These are phyloP conservation scores for Platanthera zijinensis DNA, from an alignment of 106 monocot genomes.

Conservation along the genomic window DNA sequence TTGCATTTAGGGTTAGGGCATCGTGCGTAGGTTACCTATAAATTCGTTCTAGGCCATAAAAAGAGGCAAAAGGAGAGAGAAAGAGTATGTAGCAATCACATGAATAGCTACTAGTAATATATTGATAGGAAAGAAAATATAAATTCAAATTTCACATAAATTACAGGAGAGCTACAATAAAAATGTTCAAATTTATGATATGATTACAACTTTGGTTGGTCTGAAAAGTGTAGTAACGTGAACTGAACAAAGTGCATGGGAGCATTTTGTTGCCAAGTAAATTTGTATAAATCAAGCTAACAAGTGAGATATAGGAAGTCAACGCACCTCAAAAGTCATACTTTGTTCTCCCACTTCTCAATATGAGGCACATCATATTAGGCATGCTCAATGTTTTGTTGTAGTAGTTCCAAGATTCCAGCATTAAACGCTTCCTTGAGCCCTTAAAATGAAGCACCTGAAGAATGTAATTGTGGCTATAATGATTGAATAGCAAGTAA, in stretches of 20 bases:
- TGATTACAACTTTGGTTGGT: too few species aligned
- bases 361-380: conserved; percentile 84
- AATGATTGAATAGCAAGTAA: neutral
- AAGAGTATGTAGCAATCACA: too few species aligned
- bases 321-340: conserved; percentile 58
- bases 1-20: too few species aligned
- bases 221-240: too few species aligned
- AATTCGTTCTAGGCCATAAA: too few species aligned
- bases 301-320: neutral
- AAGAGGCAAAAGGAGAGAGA: too few species aligned
- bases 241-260: neutral
- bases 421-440: conserved; percentile 90
- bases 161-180: too few species aligned
- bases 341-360: conserved; percentile 85
- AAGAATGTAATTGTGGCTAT: neutral
- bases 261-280: neutral
- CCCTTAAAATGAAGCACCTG: conserved; percentile 98
- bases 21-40: too few species aligned
- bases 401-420: conserved; percentile 89
- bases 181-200: too few species aligned
- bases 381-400: conserved; percentile 50
- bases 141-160: too few species aligned
- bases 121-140: too few species aligned
- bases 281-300: neutral
- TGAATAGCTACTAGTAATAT: too few species aligned